phyloP scores from a whole-genome alignment of 2,329 filamentous ascomycete genomes.

The Ceratocystis harringtonii region DNA sequence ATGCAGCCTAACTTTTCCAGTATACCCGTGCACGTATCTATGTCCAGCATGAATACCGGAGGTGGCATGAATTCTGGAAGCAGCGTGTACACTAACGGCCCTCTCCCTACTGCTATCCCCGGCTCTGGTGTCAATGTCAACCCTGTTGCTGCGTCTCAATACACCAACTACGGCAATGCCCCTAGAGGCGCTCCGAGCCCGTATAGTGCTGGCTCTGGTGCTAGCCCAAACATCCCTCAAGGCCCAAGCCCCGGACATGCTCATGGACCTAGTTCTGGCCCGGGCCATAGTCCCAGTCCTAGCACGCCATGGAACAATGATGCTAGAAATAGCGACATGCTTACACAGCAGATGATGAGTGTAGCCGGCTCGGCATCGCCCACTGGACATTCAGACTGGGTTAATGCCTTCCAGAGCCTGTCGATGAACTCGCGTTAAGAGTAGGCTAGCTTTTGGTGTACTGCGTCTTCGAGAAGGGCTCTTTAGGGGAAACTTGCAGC shows the following conservation, averaged over 20 bases:
- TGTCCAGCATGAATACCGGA: not conserved
- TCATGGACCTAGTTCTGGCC: not conserved
- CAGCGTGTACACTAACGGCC: not conserved
- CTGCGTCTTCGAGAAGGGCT: not conserved
- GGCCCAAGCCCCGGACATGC: not conserved
- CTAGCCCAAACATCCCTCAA: not conserved
- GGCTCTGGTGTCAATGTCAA: not conserved
- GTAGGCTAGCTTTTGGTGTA: too few relatives aligned
- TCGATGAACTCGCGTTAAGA: conserved; percentile 50
- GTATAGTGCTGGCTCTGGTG: conserved; percentile 6
- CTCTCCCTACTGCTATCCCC: not conserved
- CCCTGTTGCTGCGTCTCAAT: not conserved
- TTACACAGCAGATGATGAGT: conserved; percentile 12
- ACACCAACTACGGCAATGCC: conserved; percentile 10
- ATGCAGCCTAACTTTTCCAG: not conserved
- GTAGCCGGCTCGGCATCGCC: not conserved
- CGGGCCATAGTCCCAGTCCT: not conserved
- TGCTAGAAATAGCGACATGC: not conserved
- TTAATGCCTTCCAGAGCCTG: conserved; percentile 50
- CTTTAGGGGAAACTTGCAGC: not conserved
- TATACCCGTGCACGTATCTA: not conserved
- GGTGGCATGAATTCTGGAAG: not conserved
- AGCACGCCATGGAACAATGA: conserved; percentile 4
- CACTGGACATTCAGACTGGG: conserved; percentile 42
- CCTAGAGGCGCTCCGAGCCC: conserved; percentile 12